Evolutionary conservation across 1,139 yeast species (phyloP).

Genomic region (Meyerozyma athensensis): DNA sequence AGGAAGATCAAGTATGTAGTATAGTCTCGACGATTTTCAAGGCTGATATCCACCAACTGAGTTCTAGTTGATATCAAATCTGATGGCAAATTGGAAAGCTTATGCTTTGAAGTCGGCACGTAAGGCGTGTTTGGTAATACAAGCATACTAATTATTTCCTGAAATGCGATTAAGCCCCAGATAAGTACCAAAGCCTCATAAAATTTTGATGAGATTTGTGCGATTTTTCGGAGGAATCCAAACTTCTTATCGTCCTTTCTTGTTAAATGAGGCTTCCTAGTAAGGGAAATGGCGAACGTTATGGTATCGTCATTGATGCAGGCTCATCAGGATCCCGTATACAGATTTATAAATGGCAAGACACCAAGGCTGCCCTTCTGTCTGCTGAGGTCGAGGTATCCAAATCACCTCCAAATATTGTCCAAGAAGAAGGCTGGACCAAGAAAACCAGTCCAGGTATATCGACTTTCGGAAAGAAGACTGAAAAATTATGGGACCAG

Average conservation of each 20-base stretch:
- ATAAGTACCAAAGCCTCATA: neutral
- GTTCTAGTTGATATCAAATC: slow-evolving; percentile 16
- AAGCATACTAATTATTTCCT: slow-evolving; percentile 17
- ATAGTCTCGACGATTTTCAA: slow-evolving; percentile 6
- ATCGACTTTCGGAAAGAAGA: slow-evolving; percentile 46
- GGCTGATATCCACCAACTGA: slow-evolving; percentile 10
- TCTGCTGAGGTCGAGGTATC: slow-evolving; percentile 22
- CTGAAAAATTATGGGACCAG: slow-evolving; percentile 50
- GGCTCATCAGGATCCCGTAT: slow-evolving; percentile 80
- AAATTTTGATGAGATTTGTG: no score
- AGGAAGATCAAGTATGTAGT: slow-evolving; percentile 8
- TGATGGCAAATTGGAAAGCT: slow-evolving; percentile 11
- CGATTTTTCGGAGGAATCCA: neutral
- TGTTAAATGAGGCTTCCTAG: slow-evolving; percentile 2
- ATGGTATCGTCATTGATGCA: slow-evolving; percentile 75
- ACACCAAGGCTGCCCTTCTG: slow-evolving; percentile 27
- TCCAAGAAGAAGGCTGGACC: slow-evolving; percentile 57
- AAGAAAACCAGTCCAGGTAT: slow-evolving; percentile 66
- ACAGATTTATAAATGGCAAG: slow-evolving; percentile 65
- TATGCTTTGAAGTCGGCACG: slow-evolving; percentile 13
- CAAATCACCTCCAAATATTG: slow-evolving; percentile 57
- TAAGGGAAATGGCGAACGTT: slow-evolving; percentile 21
- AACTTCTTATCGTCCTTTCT: neutral
- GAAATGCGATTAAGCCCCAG: neutral
- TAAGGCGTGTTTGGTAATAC: slow-evolving; percentile 32